phyloP scores from a whole-genome alignment of 345 rosid species.

The Camelina neglecta region DNA sequence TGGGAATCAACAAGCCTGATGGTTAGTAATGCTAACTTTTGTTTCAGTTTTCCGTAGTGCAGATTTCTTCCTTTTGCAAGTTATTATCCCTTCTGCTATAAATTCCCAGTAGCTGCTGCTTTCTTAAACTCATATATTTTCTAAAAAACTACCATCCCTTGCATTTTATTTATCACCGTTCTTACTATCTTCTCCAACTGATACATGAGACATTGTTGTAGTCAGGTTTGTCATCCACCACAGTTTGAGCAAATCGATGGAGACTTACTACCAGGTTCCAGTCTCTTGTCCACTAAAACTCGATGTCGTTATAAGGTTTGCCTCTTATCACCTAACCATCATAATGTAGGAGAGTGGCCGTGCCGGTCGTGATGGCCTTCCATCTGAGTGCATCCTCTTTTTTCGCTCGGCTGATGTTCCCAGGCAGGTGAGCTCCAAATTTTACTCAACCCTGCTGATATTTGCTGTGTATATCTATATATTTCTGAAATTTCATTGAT shows the following conservation, averaged over 20 bases:
- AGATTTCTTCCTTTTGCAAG: slow-evolving; percentile 1
- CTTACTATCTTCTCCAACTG: slow-evolving; percentile 20
- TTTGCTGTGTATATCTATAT: not conserved
- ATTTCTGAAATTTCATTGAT: slow-evolving; percentile 3
- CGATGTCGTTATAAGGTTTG: slow-evolving; percentile 18
- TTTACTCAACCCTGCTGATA: slow-evolving; percentile 11
- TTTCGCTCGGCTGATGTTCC: slow-evolving; percentile 91
- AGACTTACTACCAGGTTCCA: slow-evolving; percentile 93
- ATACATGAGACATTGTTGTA: slow-evolving; percentile 49
- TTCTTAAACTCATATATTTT: not conserved
- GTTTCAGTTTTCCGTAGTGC: slow-evolving; percentile 1
- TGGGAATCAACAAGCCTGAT: slow-evolving; percentile 99
- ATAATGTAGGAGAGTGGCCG: slow-evolving; percentile 91
- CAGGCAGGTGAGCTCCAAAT: slow-evolving; percentile 67
- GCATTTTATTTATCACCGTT: not conserved
- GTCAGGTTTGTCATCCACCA: slow-evolving; percentile 99
- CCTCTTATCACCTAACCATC: slow-evolving; percentile 13
- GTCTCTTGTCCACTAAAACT: slow-evolving; percentile 28
- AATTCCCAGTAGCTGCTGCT: not conserved
- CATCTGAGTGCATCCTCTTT: slow-evolving; percentile 87
- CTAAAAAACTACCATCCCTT: not conserved
- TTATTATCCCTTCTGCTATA: not conserved
- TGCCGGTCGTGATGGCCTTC: slow-evolving; percentile 97
- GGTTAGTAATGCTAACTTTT: slow-evolving; percentile 57
- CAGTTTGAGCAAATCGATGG: slow-evolving; percentile 98